These are phyloP conservation scores for Vitis hybrid DNA, from an alignment of 177 flowering plant species.

Conservation along the genomic window DNA sequence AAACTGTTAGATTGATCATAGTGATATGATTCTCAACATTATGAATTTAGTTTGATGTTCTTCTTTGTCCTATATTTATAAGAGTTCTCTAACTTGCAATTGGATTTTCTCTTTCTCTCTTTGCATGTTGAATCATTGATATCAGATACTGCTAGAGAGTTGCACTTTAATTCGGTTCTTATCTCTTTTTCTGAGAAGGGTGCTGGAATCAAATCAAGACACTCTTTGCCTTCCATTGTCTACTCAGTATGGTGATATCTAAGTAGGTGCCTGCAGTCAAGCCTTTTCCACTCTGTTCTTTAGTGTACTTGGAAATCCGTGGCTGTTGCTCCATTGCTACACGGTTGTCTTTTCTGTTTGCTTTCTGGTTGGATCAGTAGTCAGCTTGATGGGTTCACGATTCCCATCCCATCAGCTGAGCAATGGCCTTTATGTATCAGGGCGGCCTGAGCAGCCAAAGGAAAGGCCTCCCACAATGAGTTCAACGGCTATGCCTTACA, in stretches of 20 bases:
- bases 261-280: not conserved
- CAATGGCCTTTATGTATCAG: slow-evolving; percentile 94
- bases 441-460: slow-evolving; percentile 90
- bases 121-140: too few relatives aligned
- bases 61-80: too few relatives aligned
- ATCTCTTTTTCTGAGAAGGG: not conserved
- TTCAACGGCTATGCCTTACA: slow-evolving; percentile 86
- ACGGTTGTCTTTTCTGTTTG: not conserved
- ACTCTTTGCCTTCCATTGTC: too few relatives aligned
- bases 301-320: not conserved
- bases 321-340: not conserved
- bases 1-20: too few relatives aligned
- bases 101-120: too few relatives aligned
- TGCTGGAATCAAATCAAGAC: not conserved
- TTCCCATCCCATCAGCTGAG: slow-evolving; percentile 94
- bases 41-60: too few relatives aligned
- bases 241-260: not conserved
- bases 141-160: too few relatives aligned
- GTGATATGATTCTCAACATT: too few relatives aligned
- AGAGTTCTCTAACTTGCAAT: too few relatives aligned
- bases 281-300: not conserved
- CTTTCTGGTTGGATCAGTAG: not conserved
- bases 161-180: not conserved
- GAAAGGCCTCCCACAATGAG: slow-evolving; percentile 83
- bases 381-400: slow-evolving; percentile 71